Evolutionary conservation across 768 basidiomycete genomes (phyloP).

Genomic region (Botryobasidium botryosum): DNA sequence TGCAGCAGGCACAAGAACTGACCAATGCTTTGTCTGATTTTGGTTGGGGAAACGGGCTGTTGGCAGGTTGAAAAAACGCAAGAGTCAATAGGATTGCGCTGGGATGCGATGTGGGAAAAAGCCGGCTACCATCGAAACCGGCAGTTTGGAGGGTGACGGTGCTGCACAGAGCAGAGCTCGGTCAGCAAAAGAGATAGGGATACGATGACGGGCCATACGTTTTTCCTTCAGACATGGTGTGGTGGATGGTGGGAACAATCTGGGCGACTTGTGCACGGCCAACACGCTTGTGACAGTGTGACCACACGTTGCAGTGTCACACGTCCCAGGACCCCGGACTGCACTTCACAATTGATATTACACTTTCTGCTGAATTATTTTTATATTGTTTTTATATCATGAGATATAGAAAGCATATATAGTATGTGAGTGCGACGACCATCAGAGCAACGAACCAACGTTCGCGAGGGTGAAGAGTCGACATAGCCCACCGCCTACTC

Average conservation of each 20-base stretch:
- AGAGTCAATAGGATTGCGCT: neutral
- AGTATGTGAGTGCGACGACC: no score
- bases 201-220: neutral
- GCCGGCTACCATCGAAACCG: slow-evolving; percentile 65
- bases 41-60: slow-evolving; percentile 76
- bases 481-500: no score
- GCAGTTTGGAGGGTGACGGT: slow-evolving; percentile 88
- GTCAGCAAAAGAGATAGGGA: neutral
- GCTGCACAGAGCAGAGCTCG: slow-evolving; percentile 25
- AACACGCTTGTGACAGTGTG: no score
- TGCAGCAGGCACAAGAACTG: slow-evolving; percentile 15
- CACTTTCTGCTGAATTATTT: no score
- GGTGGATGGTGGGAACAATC: neutral
- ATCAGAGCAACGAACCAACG: no score
- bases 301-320: no score
- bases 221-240: slow-evolving; percentile 6
- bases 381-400: no score
- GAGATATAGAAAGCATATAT: no score
- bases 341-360: no score
- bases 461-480: no score
- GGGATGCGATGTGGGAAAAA: neutral
- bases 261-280: no score
- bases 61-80: slow-evolving; percentile 7
- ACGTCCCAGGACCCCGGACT: no score
- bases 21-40: slow-evolving; percentile 98